These are phyloP conservation scores for Aureobasidium zeae DNA, from an alignment of 2,329 filamentous ascomycete genomes.

Conservation along the genomic window DNA sequence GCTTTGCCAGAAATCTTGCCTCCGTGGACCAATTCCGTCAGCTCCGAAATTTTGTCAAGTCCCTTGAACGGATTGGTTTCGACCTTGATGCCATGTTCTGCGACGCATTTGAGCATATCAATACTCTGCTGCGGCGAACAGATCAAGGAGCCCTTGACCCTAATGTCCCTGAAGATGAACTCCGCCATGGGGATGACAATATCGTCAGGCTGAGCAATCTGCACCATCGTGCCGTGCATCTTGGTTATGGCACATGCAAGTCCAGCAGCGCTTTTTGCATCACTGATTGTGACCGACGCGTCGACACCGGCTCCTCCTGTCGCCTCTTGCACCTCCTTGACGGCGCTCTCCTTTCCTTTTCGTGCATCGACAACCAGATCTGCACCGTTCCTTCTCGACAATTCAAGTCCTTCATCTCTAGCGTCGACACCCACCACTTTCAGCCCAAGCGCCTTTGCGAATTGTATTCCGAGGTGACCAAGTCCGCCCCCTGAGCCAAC, in stretches of 20 bases:
- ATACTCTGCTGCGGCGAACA: slow-evolving; percentile 28
- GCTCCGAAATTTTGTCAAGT: slow-evolving; percentile 42
- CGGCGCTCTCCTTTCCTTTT: slow-evolving; percentile 38
- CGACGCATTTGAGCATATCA: slow-evolving; percentile 28
- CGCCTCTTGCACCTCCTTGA: slow-evolving; percentile 38
- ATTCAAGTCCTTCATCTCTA: slow-evolving; percentile 43
- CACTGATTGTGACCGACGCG: slow-evolving; percentile 46
- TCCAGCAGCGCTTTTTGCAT: slow-evolving; percentile 42
- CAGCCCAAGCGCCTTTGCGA: slow-evolving; percentile 44
- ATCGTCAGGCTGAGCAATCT: slow-evolving; percentile 46
- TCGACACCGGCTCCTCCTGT: slow-evolving; percentile 45
- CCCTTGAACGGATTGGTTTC: slow-evolving; percentile 45
- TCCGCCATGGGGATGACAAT: slow-evolving; percentile 37
- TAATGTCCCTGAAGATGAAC: slow-evolving; percentile 46
- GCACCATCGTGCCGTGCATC: slow-evolving; percentile 50
- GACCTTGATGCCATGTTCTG: slow-evolving; percentile 37
- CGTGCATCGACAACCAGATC: slow-evolving; percentile 46
- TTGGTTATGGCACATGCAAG: slow-evolving; percentile 47
- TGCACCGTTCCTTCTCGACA: slow-evolving; percentile 41
- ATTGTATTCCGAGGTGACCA: slow-evolving; percentile 45
- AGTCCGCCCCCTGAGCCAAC: slow-evolving; percentile 37
- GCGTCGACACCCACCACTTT: slow-evolving; percentile 47
- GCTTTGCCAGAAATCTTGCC: slow-evolving; percentile 49
- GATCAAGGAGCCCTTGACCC: slow-evolving; percentile 36
- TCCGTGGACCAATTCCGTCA: slow-evolving; percentile 42